Base-by-base conservation (phyloP, 345 rosid genomes). In the Gossypium arboreum region DNA sequence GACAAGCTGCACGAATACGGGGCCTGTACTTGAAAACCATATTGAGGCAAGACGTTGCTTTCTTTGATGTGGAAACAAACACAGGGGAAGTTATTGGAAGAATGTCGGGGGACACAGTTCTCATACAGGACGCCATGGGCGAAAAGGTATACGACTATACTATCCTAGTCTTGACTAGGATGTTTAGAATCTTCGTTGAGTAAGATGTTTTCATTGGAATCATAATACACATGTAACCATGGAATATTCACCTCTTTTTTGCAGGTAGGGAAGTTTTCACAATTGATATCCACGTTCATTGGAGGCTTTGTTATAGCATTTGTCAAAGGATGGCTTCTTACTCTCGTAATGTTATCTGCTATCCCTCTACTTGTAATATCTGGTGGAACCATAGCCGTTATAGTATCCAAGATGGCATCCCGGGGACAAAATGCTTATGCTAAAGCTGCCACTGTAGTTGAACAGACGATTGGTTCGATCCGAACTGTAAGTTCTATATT, bases 31-130 rank as follows among this genome's bases (percentile, higher is more conserved):
- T 94, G 79, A 82, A 79, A 83, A 90, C 97, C 2, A 89, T 94
- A 61, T 71, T 94, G 81, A 85, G 96, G 77, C 98, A 94, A 83
- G 97, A 94, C 71, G 73, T 94, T 12, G 85, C 86, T 16, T 94
- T 92, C 80, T 94, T 94, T 61, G 98, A 94, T 39, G 78, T 83
- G 61, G 96, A 92, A 83, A 87, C 96, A 45, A 94, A 86, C 77
- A 90, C 97, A 0, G 97, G 98, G 16, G 98, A 94, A 86, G 97
- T 94, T 18, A 83, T 94, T 11, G 90, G 94, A n/a, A 89, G 98
- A 81, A 94, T 94, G 98, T 94, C 98, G 3, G 97, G 98, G 27
- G 98, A 94, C 82, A 94, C 97, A 1, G 98, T 90, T 57, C 89
- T 94, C 41, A 94, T 94, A 68, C 97, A 92, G 81, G 96, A 94